Evolutionary conservation across 331 rosid genomes (phyloP).

Genomic region (Quercus tomentella): DNA sequence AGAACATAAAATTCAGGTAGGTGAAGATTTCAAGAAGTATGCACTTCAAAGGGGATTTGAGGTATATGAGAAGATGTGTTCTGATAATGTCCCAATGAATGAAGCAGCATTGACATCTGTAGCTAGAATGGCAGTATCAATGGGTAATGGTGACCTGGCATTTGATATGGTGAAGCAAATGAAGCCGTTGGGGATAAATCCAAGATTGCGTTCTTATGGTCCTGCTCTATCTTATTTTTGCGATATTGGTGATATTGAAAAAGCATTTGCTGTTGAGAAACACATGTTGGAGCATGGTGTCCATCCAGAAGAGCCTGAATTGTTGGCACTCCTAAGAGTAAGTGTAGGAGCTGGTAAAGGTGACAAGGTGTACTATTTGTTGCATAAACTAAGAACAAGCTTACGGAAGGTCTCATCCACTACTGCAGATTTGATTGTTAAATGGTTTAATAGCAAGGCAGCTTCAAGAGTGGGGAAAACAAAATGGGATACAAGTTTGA

Average conservation of each 20-base stretch:
- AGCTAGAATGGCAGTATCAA: conserved; percentile 95
- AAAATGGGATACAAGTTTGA: conserved; percentile 55
- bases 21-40: conserved; percentile 67
- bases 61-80: conserved; percentile 65
- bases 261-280: conserved; percentile 78
- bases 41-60: conserved; percentile 72
- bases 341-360: conserved; percentile 50
- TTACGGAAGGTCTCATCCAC: conserved; percentile 60
- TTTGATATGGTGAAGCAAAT: conserved; percentile 86
- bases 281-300: conserved; percentile 88
- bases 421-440: conserved; percentile 56
- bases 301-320: conserved; percentile 86
- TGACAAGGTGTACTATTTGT: conserved; percentile 73
- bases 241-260: conserved; percentile 59
- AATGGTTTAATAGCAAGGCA: conserved; percentile 65
- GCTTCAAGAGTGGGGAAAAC: conserved; percentile 77
- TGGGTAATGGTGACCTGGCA: conserved; percentile 85
- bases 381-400: conserved; percentile 68
- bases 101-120: conserved; percentile 91
- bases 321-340: conserved; percentile 65
- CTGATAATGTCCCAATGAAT: conserved; percentile 56
- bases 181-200: conserved; percentile 72
- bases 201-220: conserved; percentile 76
- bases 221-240: conserved; percentile 76
- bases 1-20: conserved; percentile 35